Evolutionary conservation across 768 basidiomycete species (phyloP), one percentile per base, ranked within the genome.

Genomic region (Phlebiopsis flavidoalba): DNA sequence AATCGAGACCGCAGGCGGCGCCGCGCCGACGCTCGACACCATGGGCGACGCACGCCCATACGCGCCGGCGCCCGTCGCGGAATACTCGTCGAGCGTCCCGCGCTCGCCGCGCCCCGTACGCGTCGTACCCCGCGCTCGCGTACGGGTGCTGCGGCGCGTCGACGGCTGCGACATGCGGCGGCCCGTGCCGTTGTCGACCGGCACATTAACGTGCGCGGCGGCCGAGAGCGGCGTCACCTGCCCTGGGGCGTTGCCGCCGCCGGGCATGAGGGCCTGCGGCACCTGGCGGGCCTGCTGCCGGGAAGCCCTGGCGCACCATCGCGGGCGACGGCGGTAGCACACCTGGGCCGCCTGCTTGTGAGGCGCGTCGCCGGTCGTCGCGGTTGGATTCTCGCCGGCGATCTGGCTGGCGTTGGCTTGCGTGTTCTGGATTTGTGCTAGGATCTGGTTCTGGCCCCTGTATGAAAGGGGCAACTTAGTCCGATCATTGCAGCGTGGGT

Each of bases 21-120:
- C 88, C 43, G 84, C 85, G 46, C 81, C 83, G 50, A 84, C 79
- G 55, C 79, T 85, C 26, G 88, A 82, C 58, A 91, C 82, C 91
- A 93, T 93, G 17, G 90, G 91, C 45, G 91, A 92, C 31, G 83
- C 81, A 55, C 89, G 83, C n/a, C 88, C 88, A 66, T 93, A 93
- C 67, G 81, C 82, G 26, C 26, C 26, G 64, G 82, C 81, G 60
- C 69, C 66, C 36, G 68, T 73, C 49, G 77, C 80, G 66, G 83
- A 86, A 24, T 76, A 75, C 63, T 88, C 89, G 47, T 91, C 87
- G 58, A 46, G 73, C 77, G 31, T 63, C 65, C 45, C 55, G 62
- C 26, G 26, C 26, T 72, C 67, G 64, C 53, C 68, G 61, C 65
- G 69, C 62, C n/a, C 64, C 67, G 57, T 68, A 71, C 46, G 86